Evolutionary conservation across 495 filamentous ascomycete species (phyloP).

Genomic region (Bryoglossum gracile): DNA sequence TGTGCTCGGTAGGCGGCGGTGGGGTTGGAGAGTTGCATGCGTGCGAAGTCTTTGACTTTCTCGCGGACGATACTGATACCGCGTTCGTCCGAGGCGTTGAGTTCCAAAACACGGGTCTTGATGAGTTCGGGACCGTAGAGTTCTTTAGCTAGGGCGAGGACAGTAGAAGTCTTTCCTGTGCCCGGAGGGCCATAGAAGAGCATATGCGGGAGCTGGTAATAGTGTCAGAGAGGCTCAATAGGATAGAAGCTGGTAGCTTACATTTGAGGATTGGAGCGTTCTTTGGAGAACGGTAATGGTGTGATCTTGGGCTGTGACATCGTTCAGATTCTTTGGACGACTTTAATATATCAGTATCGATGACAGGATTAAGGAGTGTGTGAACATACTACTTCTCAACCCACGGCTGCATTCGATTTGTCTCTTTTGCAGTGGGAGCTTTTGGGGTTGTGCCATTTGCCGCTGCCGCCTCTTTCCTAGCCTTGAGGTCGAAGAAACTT

Average conservation of each 20-base stretch:
- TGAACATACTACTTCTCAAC: constrained; percentile 94
- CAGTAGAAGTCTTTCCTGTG: constrained; percentile 97
- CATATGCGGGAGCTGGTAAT: constrained; percentile 83
- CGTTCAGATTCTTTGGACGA: constrained; percentile 84
- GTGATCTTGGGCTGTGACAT: constrained; percentile 97
- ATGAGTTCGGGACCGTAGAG: constrained; percentile 95
- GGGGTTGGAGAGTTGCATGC: constrained; percentile 83
- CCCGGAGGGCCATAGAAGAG: constrained; percentile 98
- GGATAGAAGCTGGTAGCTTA: constrained; percentile 29
- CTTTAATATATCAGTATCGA: constrained; percentile 37
- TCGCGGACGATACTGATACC: constrained; percentile 96
- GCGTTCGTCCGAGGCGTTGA: constrained; percentile 98
- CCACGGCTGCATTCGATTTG: constrained; percentile 75
- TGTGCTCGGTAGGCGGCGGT: constrained; percentile 53
- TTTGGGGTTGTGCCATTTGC: constrained; percentile 43
- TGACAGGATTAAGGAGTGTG: neutral
- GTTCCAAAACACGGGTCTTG: constrained; percentile 88
- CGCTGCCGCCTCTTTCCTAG: constrained; percentile 73
- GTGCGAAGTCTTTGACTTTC: constrained; percentile 97
- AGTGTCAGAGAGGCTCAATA: constrained; percentile 1
- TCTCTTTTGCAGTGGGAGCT: constrained; percentile 53
- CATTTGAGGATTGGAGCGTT: constrained; percentile 90
- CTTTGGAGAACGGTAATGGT: constrained; percentile 87
- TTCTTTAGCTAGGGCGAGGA: constrained; percentile 90
- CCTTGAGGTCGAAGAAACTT: constrained; percentile 87